phyloP scores from a whole-genome alignment of 345 rosid species.

The Aethionema arabicum region DNA sequence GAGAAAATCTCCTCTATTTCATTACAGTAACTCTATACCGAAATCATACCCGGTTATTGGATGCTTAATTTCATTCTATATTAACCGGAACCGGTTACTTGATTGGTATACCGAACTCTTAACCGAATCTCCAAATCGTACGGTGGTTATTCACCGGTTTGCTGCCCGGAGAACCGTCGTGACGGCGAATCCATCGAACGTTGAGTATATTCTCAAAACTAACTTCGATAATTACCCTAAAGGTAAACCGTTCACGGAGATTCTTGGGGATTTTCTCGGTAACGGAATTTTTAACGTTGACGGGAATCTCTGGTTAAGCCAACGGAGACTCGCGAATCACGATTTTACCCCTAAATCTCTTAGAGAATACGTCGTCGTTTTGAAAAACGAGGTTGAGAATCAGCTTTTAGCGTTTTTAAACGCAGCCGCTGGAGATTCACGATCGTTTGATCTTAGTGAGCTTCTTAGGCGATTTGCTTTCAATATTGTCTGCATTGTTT shows the following conservation, averaged over 20 bases:
- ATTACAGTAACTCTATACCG: constrained; percentile 37
- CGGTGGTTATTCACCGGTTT: constrained; percentile 56
- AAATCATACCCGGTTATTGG: constrained; percentile 65
- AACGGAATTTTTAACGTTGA: constrained; percentile 71
- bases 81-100: constrained; percentile 57
- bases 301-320: constrained; percentile 56
- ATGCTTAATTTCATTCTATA: constrained; percentile 66
- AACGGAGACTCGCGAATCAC: constrained; percentile 55
- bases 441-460: constrained; percentile 55
- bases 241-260: constrained; percentile 83
- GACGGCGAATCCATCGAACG: constrained; percentile 75
- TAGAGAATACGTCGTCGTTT: constrained; percentile 39
- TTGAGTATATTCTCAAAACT: constrained; percentile 72
- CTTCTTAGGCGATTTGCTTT: constrained; percentile 53
- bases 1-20: constrained; percentile 6
- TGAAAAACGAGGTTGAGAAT: constrained; percentile 44
- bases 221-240: constrained; percentile 87
- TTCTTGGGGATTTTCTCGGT: constrained; percentile 80
- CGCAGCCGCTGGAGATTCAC: constrained; percentile 27
- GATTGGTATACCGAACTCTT: constrained; percentile 86
- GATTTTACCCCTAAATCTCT: constrained; percentile 49
- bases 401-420: constrained; percentile 52
- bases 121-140: constrained; percentile 50
- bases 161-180: constrained; percentile 66
- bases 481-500: constrained; percentile 49